Percentiles rank a stretch among this genome's conserved stretches.
These are phyloP conservation scores for Bassia scoparia DNA, from an alignment of 148 eudicot species.

Conservation along the genomic window DNA sequence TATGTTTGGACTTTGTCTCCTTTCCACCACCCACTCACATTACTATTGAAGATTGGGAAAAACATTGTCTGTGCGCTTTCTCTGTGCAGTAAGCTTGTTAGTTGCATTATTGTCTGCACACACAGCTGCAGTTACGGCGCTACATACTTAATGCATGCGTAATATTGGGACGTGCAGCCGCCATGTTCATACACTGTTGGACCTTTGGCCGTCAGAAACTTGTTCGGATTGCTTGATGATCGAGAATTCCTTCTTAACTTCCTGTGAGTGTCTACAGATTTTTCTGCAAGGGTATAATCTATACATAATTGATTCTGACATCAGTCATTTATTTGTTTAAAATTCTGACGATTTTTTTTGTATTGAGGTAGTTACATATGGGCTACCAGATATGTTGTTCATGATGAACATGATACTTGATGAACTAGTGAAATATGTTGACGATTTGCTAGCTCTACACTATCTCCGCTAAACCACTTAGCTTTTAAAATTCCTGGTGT, in stretches of 20 bases:
- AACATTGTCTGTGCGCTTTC: neutral
- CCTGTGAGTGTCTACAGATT: slow-evolving; percentile 49
- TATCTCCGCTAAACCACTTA: slow-evolving; percentile 43
- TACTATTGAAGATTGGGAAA: neutral
- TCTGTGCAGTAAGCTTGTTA: slow-evolving; percentile 46
- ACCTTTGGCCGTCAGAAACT: slow-evolving; percentile 27
- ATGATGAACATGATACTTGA: slow-evolving; percentile 36
- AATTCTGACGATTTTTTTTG: slow-evolving; percentile 14
- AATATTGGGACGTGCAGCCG: slow-evolving; percentile 39
- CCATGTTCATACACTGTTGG: slow-evolving; percentile 36
- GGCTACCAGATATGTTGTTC: slow-evolving; percentile 28
- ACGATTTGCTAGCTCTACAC: slow-evolving; percentile 42
- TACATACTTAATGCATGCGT: slow-evolving; percentile 50
- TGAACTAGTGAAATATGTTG: slow-evolving; percentile 35
- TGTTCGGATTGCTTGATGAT: slow-evolving; percentile 46
- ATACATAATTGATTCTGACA: neutral
- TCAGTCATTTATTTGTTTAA: neutral
- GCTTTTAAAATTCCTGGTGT: slow-evolving; percentile 47
- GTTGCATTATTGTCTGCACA: slow-evolving; percentile 41
- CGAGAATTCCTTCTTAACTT: slow-evolving; percentile 42
- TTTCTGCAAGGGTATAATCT: slow-evolving; percentile 56
- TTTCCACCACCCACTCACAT: too few species aligned
- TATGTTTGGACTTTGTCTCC: too few species aligned
- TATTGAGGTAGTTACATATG: slow-evolving; percentile 46
- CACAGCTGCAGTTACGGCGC: slow-evolving; percentile 44